phyloP scores from a whole-genome alignment of 2,329 filamentous ascomycete species.

The Cladosporium sp. region DNA sequence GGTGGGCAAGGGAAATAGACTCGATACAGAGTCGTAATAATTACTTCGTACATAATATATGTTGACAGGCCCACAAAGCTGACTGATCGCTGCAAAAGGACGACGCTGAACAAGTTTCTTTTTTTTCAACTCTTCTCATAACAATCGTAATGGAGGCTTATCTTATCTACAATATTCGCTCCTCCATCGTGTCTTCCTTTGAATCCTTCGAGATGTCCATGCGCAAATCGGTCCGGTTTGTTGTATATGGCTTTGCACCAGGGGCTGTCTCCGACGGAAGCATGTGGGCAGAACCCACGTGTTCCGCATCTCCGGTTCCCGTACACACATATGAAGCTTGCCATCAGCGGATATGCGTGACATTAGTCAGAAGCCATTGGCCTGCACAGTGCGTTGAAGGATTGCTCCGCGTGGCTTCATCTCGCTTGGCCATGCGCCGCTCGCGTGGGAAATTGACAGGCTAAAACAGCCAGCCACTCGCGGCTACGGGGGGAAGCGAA shows the following conservation, averaged over 20 bases:
- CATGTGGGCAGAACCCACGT: background rate
- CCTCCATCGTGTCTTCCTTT: background rate
- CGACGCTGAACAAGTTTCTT: background rate
- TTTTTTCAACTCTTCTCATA: background rate
- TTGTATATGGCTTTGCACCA: background rate
- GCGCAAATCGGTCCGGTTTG: background rate
- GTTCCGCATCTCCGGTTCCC: background rate
- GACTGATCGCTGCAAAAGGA: background rate
- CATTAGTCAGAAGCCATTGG: background rate
- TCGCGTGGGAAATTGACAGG: slow-evolving; percentile 10
- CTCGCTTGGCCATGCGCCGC: slow-evolving; percentile 9
- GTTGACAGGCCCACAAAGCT: background rate
- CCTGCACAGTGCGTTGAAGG: background rate
- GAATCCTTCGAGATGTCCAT: background rate
- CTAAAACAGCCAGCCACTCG: background rate
- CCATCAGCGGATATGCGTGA: background rate
- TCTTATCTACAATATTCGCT: background rate
- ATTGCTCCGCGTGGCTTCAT: slow-evolving; percentile 9
- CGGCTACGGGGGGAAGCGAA: background rate
- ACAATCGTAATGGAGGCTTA: background rate
- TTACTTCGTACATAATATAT: background rate
- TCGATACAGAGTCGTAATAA: background rate
- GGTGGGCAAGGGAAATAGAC: no score
- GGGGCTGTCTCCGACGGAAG: background rate
- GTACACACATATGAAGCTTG: no score